Conservation (phyloP, 441 rosid genomes). For the Manihot esculenta region DNA sequence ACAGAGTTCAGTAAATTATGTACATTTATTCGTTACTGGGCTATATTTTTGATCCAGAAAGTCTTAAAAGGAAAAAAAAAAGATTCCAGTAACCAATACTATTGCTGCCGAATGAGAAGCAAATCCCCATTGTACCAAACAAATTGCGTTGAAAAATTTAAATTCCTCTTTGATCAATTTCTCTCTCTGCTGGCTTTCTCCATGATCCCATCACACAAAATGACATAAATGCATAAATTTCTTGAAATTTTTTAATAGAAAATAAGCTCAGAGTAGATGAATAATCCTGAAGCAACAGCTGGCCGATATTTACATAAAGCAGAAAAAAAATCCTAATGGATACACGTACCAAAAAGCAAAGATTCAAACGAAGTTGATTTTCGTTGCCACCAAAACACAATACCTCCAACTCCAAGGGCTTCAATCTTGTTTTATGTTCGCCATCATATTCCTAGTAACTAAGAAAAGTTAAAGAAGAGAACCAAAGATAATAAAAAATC, state of each 20-base stretch:
- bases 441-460: too few relatives aligned
- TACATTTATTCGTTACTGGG: too few relatives aligned
- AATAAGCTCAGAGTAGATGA: too few relatives aligned
- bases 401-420: not conserved
- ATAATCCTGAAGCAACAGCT: not conserved
- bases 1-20: too few relatives aligned
- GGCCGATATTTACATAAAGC: not conserved
- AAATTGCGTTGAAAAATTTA: not conserved
- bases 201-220: not conserved
- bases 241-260: not conserved
- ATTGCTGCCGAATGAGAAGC: not conserved
- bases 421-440: not conserved
- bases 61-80: too few relatives aligned
- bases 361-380: not conserved
- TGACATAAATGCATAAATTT: not conserved
- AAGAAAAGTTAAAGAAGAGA: not conserved
- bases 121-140: not conserved
- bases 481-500: too few relatives aligned
- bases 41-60: too few relatives aligned
- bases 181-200: not conserved
- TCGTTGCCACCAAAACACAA: constrained; percentile 21
- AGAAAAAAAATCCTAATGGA: too few relatives aligned
- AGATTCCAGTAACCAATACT: too few relatives aligned
- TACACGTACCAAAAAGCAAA: too few relatives aligned
- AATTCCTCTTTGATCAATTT: not conserved